These are phyloP conservation scores for Acacia crassicarpa DNA, from an alignment of 306 rosid genomes.

Conservation along the genomic window DNA sequence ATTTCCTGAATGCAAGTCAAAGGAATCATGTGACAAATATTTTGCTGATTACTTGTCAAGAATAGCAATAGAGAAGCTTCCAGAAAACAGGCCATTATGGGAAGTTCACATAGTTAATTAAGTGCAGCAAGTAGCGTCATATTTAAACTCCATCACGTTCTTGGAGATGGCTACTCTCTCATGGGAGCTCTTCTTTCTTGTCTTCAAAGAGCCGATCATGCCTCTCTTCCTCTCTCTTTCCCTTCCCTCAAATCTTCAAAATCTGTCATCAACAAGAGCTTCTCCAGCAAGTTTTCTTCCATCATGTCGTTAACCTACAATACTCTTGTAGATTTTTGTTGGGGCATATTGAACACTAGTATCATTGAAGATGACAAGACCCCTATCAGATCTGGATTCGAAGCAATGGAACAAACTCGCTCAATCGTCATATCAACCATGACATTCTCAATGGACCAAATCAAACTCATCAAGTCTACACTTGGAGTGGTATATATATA, in stretches of 20 bases:
- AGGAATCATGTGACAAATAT: slow-evolving; percentile 31
- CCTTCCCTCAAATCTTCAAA: slow-evolving; percentile 37
- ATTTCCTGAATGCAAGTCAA: slow-evolving; percentile 28
- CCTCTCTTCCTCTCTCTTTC: slow-evolving; percentile 55
- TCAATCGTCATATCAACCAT: slow-evolving; percentile 35
- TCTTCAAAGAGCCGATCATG: slow-evolving; percentile 48
- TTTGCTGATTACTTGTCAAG: slow-evolving; percentile 44
- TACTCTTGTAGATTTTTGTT: slow-evolving; percentile 40
- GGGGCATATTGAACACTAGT: slow-evolving; percentile 43
- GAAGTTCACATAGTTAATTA: slow-evolving; percentile 50
- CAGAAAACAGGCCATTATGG: slow-evolving; percentile 56
- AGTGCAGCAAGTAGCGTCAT: slow-evolving; percentile 35
- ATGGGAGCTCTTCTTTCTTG: slow-evolving; percentile 71
- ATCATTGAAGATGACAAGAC: slow-evolving; percentile 43
- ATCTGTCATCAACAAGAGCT: neutral
- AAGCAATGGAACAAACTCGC: slow-evolving; percentile 27
- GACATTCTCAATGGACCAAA: neutral
- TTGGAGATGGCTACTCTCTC: slow-evolving; percentile 67
- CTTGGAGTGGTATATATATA: too few species aligned
- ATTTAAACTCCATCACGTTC: slow-evolving; percentile 62
- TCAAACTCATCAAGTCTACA: too few species aligned
- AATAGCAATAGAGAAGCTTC: slow-evolving; percentile 33
- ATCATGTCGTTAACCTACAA: slow-evolving; percentile 31
- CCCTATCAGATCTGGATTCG: slow-evolving; percentile 39
- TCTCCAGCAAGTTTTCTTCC: slow-evolving; percentile 1